Evolutionary conservation across 1,284 basidiomycete species (phyloP).

Genomic region (Athelia psychrophila): DNA sequence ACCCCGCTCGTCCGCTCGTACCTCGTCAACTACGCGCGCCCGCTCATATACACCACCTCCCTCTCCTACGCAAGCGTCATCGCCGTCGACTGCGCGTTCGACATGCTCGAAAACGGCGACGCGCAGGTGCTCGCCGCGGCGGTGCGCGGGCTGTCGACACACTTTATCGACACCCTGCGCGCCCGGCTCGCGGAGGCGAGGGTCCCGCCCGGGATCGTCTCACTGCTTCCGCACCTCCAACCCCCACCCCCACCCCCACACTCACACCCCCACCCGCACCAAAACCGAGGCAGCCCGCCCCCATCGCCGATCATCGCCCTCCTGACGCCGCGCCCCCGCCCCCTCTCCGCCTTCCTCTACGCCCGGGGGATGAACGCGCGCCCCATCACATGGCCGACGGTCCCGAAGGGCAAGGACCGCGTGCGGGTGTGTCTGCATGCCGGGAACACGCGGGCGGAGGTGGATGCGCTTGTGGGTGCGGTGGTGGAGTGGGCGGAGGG

Average conservation of each 20-base stretch:
- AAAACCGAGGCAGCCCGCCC: slow-evolving; percentile 11
- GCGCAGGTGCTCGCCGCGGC: slow-evolving; percentile 51
- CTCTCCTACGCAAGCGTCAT: slow-evolving; percentile 74
- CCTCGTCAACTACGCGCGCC: slow-evolving; percentile 90
- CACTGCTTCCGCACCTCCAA: slow-evolving; percentile 37
- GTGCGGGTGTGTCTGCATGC: slow-evolving; percentile 85
- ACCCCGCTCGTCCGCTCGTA: slow-evolving; percentile 76
- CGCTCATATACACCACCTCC: slow-evolving; percentile 88
- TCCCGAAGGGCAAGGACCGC: slow-evolving; percentile 80
- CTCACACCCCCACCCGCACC: slow-evolving; percentile 10
- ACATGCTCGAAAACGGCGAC: slow-evolving; percentile 70
- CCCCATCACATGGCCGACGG: slow-evolving; percentile 83
- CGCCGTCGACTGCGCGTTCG: slow-evolving; percentile 75
- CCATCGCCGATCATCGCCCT: slow-evolving; percentile 83
- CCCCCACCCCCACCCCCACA: slow-evolving; percentile 15
- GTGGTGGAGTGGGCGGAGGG: slow-evolving; percentile 49
- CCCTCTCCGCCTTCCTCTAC: slow-evolving; percentile 66
- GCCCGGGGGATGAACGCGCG: slow-evolving; percentile 65
- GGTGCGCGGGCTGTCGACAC: slow-evolving; percentile 35
- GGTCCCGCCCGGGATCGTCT: slow-evolving; percentile 36
- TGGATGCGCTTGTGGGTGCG: slow-evolving; percentile 52
- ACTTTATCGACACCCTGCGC: slow-evolving; percentile 34
- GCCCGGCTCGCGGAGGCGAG: neutral
- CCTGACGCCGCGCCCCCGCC: slow-evolving; percentile 71
- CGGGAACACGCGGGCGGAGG: slow-evolving; percentile 62